Evolutionary conservation across 2,329 filamentous ascomycete species (phyloP).

Genomic region (Trichothecium roseum): DNA sequence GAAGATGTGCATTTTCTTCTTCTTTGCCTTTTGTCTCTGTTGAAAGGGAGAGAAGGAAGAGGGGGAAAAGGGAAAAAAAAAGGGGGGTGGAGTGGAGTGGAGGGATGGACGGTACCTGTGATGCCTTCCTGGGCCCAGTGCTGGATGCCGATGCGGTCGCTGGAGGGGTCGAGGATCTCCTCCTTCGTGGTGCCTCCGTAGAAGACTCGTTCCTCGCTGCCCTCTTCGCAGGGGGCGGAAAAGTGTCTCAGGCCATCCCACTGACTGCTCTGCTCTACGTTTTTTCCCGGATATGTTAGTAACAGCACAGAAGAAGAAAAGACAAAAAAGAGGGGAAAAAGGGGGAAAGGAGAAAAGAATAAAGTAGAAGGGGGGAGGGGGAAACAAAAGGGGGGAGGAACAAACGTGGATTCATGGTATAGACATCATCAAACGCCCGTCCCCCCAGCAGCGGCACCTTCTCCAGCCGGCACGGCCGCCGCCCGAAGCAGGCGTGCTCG

Average conservation of each 20-base stretch:
- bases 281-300: too few species aligned
- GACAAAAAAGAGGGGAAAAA: background rate
- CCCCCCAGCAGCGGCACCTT: conserved; percentile 37
- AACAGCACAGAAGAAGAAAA: background rate
- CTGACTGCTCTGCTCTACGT: conserved; percentile 32
- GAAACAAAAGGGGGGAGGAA: background rate
- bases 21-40: background rate
- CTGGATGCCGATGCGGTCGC: conserved; percentile 33
- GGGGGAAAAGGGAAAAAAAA: background rate
- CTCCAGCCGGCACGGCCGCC: conserved; percentile 37
- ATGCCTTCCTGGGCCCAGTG: conserved; percentile 38
- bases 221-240: conserved; percentile 23
- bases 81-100: background rate
- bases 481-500: conserved; percentile 41
- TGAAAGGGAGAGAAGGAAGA: too few species aligned
- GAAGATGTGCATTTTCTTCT: background rate
- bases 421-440: conserved; percentile 37
- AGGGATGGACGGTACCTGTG: conserved; percentile 5
- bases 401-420: conserved; percentile 33
- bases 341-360: too few species aligned
- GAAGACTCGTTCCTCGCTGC: conserved; percentile 26
- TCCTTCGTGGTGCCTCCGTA: conserved; percentile 35
- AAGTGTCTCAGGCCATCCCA: conserved; percentile 43
- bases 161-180: conserved; percentile 33
- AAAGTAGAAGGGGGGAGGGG: too few species aligned